These are phyloP conservation scores for Paragyromitra xinjiangensis DNA, from an alignment of 495 filamentous ascomycete species.

Conservation along the genomic window DNA sequence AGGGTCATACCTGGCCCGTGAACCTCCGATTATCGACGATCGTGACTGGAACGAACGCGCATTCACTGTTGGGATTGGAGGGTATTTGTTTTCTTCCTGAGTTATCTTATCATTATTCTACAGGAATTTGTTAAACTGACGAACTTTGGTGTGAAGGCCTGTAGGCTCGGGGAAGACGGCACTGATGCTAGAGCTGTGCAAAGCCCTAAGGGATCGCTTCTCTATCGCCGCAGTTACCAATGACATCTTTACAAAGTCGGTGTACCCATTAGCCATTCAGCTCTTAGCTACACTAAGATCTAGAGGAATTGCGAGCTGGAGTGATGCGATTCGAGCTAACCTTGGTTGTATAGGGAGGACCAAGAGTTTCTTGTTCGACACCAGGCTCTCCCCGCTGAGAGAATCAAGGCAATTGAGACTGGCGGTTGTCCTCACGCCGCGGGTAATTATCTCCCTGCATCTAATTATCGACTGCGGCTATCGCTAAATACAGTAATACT, in stretches of 20 bases:
- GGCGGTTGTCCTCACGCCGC: constrained; percentile 97
- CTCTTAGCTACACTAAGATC: background rate
- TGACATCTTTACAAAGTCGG: constrained; percentile 89
- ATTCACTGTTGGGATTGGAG: constrained; percentile 95
- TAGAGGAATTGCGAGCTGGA: background rate
- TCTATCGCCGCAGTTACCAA: constrained; percentile 96
- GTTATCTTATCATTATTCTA: background rate
- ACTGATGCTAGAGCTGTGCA: constrained; percentile 89
- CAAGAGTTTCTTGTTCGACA: constrained; percentile 93
- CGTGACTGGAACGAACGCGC: constrained; percentile 89
- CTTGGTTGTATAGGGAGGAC: constrained; percentile 72
- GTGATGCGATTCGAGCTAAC: constrained; percentile 11
- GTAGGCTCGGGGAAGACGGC: constrained; percentile 98
- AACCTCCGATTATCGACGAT: constrained; percentile 90
- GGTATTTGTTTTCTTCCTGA: constrained; percentile 66
- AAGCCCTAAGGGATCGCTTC: constrained; percentile 75
- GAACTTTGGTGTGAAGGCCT: constrained; percentile 66
- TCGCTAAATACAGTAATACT: constrained; percentile 11
- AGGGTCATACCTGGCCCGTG: constrained; percentile 86
- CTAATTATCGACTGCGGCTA: background rate
- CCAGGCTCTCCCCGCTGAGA: constrained; percentile 77
- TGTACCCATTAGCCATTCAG: constrained; percentile 44
- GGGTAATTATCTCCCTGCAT: constrained; percentile 26
- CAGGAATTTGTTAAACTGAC: constrained; percentile 1
- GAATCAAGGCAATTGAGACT: constrained; percentile 96